Percentiles rank a stretch among this genome's conserved stretches.
Conservation (phyloP, 805 yeast species). For the Cyberlindnera japonica region DNA sequence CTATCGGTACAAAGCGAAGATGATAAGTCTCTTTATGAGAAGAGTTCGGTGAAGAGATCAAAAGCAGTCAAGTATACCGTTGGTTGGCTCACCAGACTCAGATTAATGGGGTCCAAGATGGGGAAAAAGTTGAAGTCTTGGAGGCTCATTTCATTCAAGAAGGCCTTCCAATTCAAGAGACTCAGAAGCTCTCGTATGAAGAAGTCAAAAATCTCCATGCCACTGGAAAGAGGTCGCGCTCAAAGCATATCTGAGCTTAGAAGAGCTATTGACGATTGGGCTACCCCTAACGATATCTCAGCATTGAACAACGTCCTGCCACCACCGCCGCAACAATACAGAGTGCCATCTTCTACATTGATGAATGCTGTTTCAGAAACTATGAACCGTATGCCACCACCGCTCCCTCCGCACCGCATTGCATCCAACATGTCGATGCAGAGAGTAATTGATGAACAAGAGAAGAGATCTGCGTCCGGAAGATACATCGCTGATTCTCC, state of each 20-base stretch:
- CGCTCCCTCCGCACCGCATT: constrained; percentile 25
- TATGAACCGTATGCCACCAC: constrained; percentile 17
- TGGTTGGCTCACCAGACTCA: constrained; percentile 34
- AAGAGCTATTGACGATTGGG: constrained; percentile 26
- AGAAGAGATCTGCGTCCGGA: not conserved
- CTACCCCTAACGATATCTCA: constrained; percentile 3
- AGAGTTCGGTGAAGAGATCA: constrained; percentile 30
- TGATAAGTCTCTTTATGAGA: constrained; percentile 16
- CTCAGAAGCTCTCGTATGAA: constrained; percentile 3
- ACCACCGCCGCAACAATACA: constrained; percentile 9
- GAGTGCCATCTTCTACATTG: not conserved
- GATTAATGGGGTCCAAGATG: constrained; percentile 25
- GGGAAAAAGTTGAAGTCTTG: constrained; percentile 27
- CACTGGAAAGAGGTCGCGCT: constrained; percentile 21
- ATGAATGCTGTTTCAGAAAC: constrained; percentile 1
- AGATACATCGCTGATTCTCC: not conserved
- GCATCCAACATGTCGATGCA: constrained; percentile 18
- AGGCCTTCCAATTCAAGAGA: constrained; percentile 16
- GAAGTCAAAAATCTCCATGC: constrained; percentile 18
- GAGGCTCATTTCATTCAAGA: constrained; percentile 28
- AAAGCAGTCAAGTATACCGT: constrained; percentile 37
- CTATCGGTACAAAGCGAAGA: constrained; percentile 8
- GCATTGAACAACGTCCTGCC: constrained; percentile 2
- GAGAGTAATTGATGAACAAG: constrained; percentile 13
- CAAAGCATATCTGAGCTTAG: constrained; percentile 26